These are phyloP conservation scores for Luvunga scandens DNA, from an alignment of 345 rosid species.

Conservation along the genomic window DNA sequence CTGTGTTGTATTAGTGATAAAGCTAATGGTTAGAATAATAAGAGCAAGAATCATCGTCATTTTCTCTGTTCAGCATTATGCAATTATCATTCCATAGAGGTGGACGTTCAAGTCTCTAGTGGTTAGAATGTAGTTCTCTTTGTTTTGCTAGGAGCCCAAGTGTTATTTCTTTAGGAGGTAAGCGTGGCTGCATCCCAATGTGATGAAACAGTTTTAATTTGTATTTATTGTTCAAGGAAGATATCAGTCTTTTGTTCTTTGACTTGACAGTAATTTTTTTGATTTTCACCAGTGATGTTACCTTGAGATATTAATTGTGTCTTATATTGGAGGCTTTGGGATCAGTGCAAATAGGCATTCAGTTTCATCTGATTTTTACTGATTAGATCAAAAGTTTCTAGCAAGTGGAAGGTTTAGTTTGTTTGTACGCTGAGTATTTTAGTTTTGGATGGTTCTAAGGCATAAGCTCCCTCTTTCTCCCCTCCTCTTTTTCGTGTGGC, in stretches of 20 bases:
- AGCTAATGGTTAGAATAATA: not conserved
- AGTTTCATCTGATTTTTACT: constrained; percentile 1
- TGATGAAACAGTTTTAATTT: not conserved
- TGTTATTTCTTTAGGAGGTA: not conserved
- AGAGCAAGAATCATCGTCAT: not conserved
- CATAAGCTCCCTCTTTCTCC: not conserved
- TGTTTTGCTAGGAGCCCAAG: not conserved
- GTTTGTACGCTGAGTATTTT: constrained; percentile 9
- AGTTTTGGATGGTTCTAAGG: not conserved
- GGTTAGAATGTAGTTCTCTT: not conserved
- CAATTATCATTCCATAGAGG: not conserved
- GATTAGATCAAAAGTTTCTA: constrained; percentile 3
- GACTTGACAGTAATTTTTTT: not conserved
- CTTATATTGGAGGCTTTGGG: not conserved
- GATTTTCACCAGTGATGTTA: not conserved
- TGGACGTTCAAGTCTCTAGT: not conserved
- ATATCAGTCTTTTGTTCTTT: not conserved
- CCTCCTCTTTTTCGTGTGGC: not conserved
- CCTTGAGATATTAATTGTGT: not conserved
- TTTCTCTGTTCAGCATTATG: not conserved
- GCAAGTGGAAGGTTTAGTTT: not conserved
- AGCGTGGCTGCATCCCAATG: not conserved
- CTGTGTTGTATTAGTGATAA: not conserved
- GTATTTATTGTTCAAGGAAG: not conserved
- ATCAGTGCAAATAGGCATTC: not conserved